phyloP scores from a whole-genome alignment of 495 filamentous ascomycete genomes.

The Daldinia vernicosa region DNA sequence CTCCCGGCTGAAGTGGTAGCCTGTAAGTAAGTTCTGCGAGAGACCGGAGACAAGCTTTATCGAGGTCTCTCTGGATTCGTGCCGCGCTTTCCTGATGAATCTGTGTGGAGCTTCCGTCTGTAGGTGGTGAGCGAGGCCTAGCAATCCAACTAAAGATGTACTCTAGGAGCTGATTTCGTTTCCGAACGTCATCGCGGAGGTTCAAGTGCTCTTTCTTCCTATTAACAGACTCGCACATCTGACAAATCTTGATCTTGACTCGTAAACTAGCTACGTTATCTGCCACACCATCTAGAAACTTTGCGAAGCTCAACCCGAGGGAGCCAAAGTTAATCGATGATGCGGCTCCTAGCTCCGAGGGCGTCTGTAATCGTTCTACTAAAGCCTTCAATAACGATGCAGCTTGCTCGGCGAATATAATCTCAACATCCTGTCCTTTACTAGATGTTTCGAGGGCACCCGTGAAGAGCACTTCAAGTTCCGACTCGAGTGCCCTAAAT shows the following conservation, averaged over 20 bases:
- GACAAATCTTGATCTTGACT: constrained; percentile 73
- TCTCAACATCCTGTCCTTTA: constrained; percentile 64
- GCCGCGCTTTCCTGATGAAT: constrained; percentile 59
- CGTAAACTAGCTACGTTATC: constrained; percentile 62
- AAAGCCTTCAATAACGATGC: constrained; percentile 68
- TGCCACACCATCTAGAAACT: constrained; percentile 63
- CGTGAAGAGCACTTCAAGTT: constrained; percentile 67
- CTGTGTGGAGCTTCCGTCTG: constrained; percentile 36
- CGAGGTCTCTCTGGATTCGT: constrained; percentile 67
- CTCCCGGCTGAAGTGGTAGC: constrained; percentile 69
- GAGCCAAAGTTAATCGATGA: constrained; percentile 67
- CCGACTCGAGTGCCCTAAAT: constrained; percentile 67
- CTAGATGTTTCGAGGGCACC: constrained; percentile 58
- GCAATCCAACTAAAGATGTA: constrained; percentile 73
- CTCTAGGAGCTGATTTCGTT: constrained; percentile 69
- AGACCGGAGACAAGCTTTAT: constrained; percentile 67
- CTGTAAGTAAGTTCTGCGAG: constrained; percentile 70
- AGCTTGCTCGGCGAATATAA: constrained; percentile 71
- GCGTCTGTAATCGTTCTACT: constrained; percentile 67
- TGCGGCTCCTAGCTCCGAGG: constrained; percentile 65
- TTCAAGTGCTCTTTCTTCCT: constrained; percentile 73
- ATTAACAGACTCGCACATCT: constrained; percentile 69
- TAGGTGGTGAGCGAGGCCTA: constrained; percentile 56
- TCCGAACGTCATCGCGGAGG: constrained; percentile 70
- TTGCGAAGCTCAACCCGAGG: constrained; percentile 67